Base-by-base conservation (phyloP, 1,139 yeast genomes). In the Suhomyces ambrosiae region DNA sequence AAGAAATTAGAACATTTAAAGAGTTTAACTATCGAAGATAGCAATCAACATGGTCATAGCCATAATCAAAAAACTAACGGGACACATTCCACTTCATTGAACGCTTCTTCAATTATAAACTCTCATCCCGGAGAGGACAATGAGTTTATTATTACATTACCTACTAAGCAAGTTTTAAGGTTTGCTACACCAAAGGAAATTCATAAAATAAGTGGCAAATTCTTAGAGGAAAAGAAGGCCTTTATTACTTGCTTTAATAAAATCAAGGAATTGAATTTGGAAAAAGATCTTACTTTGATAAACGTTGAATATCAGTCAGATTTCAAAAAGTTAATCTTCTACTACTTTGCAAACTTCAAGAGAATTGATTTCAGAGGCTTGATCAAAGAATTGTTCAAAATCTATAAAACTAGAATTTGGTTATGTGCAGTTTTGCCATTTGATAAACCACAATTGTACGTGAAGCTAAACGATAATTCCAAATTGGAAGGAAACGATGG, bases 341-440 rank as follows among this genome's bases (percentile, higher is more conserved):
- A 89, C 60, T 92, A 92, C 64, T 72, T 65, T 52, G 83, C 85
- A 27, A 82, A 86, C 26, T 80, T 79, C 49, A 83, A 83, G 54
- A 74, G 98, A 52, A 86, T 92, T 44, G 98, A 92, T 61, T 92
- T 92, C 61, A 75, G 98, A 53, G 95, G 86, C 31, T 75, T 94
- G 54, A 95, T 92, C 41, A 85, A 92, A 51, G 97, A 92, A 54
- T 68, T 92, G 46, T 92, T 92, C 70, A 83, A 92, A 54, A 85
- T 88, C 44, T 92, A 89, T 74, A 92, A 92, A 66, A 92, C 97
- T 1, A 78, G 98, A 56, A 92, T 92, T 52, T 94, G 98, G 98
- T 77, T 90, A 73, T 90, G 97, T 67, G 95, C 97, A 3, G 87
- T 90, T 4, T 59, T 68, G 32, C 74, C 74, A 1, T 56, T 55